A percentile compares a stretch with the other conserved stretches of the same genome.
Conservation (phyloP, 129 eudicot genomes). For the Solidago caesia region DNA sequence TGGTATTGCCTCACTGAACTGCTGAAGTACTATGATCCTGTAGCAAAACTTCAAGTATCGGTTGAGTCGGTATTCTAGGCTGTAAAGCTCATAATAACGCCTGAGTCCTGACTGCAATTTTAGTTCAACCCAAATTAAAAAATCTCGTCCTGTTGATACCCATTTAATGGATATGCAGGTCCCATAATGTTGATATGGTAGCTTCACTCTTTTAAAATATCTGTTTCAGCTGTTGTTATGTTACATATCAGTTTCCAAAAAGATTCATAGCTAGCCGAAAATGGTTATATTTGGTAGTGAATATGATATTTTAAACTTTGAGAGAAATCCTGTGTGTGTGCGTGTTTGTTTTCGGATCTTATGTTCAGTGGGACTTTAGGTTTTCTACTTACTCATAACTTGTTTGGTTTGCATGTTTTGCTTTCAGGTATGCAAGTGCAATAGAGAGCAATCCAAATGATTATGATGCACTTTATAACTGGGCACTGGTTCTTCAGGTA, state of each 20-base stretch:
- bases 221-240: not conserved
- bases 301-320: not conserved
- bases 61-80: not conserved
- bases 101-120: not conserved
- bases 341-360: not conserved
- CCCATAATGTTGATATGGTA: not conserved
- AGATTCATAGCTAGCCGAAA: slow-evolving; percentile 1
- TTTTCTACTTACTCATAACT: not conserved
- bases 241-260: not conserved
- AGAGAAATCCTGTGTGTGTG: not conserved
- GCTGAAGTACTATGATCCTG: not conserved
- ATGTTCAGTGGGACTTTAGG: not conserved
- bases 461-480: slow-evolving; percentile 93
- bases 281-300: not conserved
- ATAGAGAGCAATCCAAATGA: slow-evolving; percentile 87
- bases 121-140: not conserved
- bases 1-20: not conserved
- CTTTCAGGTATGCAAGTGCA: slow-evolving; percentile 83
- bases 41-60: not conserved
- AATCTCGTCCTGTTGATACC: not conserved
- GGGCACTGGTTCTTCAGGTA: slow-evolving; percentile 97
- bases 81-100: not conserved
- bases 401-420: not conserved
- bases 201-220: not conserved
- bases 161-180: not conserved